Conservation (phyloP, 1,284 basidiomycete species). For the Porogramme epimiltina region DNA sequence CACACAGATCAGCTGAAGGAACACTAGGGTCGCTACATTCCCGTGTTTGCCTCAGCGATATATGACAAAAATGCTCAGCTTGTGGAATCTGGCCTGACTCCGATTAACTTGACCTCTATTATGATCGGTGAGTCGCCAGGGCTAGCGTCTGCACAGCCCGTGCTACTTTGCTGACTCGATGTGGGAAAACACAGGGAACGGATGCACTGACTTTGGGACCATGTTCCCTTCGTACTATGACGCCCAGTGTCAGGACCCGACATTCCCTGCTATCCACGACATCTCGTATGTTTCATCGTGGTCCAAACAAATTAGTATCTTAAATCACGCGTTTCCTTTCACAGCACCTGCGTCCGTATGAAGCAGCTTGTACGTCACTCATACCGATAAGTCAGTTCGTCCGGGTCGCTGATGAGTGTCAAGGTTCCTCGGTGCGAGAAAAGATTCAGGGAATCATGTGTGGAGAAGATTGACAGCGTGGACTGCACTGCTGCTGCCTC, state of each 20-base stretch:
- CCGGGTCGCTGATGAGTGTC: neutral
- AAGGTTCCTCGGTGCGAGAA: slow-evolving; percentile 33
- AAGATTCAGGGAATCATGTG: slow-evolving; percentile 30
- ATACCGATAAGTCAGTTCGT: neutral
- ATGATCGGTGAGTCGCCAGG: slow-evolving; percentile 77
- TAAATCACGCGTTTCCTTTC: neutral
- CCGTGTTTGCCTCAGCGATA: slow-evolving; percentile 78
- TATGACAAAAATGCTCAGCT: slow-evolving; percentile 74
- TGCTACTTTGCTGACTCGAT: neutral
- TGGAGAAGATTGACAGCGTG: slow-evolving; percentile 39
- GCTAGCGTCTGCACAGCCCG: neutral
- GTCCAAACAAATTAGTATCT: no score
- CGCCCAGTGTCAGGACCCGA: slow-evolving; percentile 32
- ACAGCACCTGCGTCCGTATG: slow-evolving; percentile 33
- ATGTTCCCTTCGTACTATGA: slow-evolving; percentile 36
- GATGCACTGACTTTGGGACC: slow-evolving; percentile 25
- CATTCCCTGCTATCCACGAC: slow-evolving; percentile 28
- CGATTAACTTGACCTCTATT: slow-evolving; percentile 78
- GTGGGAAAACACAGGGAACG: slow-evolving; percentile 45
- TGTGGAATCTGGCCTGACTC: slow-evolving; percentile 54
- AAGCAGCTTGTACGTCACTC: slow-evolving; percentile 36
- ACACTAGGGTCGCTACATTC: slow-evolving; percentile 76
- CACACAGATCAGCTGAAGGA: no score
- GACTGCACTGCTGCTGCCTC: slow-evolving; percentile 39
- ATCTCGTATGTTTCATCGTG: slow-evolving; percentile 28